These are phyloP conservation scores for Neurospora sp. DNA, from an alignment of 495 filamentous ascomycete genomes.

Conservation along the genomic window DNA sequence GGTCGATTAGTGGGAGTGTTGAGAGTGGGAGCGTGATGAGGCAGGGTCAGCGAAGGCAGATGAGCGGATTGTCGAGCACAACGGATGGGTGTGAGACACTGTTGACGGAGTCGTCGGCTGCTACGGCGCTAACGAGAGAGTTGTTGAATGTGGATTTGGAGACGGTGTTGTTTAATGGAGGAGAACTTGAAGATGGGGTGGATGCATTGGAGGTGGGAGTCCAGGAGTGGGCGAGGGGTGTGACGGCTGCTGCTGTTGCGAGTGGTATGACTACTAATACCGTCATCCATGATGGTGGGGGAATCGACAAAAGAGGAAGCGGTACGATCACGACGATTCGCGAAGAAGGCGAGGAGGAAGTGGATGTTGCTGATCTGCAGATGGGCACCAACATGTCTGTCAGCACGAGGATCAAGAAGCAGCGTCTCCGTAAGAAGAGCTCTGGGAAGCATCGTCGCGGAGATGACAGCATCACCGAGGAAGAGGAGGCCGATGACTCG, in stretches of 20 bases:
- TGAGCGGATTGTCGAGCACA: neutral
- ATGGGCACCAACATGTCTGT: slow-evolving; percentile 27
- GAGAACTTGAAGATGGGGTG: slow-evolving; percentile 22
- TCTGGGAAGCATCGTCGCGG: slow-evolving; percentile 20
- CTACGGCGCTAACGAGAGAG: slow-evolving; percentile 28
- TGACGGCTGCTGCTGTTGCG: slow-evolving; percentile 37
- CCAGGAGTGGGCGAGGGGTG: slow-evolving; percentile 38
- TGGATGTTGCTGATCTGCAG: slow-evolving; percentile 1
- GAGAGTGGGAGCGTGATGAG: slow-evolving; percentile 7
- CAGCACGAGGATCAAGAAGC: slow-evolving; percentile 40
- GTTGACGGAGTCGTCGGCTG: slow-evolving; percentile 30
- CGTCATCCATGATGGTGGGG: slow-evolving; percentile 16
- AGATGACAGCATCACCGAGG: neutral
- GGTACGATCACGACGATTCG: slow-evolving; percentile 7
- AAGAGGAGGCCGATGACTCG: slow-evolving; percentile 7
- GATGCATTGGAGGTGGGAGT: slow-evolving; percentile 22
- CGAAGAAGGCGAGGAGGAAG: slow-evolving; percentile 9
- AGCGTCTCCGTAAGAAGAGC: slow-evolving; percentile 31
- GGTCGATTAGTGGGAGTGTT: slow-evolving; percentile 15
- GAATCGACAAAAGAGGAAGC: neutral
- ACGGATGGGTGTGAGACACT: slow-evolving; percentile 14
- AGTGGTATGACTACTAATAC: slow-evolving; percentile 3
- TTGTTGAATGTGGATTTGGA: slow-evolving; percentile 33
- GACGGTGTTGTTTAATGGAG: slow-evolving; percentile 19
- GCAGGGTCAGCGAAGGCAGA: neutral